phyloP scores from a whole-genome alignment of 306 rosid species.

The Myrica gale region DNA sequence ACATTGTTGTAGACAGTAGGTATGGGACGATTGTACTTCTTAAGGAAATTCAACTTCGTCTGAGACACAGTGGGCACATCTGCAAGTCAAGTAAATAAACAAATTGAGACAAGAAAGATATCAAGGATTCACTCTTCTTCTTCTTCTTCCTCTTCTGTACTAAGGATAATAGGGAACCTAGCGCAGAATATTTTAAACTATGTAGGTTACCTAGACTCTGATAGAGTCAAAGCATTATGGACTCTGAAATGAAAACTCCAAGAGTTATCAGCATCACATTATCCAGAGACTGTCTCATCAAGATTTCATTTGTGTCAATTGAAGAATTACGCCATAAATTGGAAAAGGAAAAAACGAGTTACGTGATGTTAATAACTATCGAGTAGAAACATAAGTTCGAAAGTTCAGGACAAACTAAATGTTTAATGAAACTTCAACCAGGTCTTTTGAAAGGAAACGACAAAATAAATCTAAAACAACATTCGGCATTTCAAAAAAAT shows the following conservation, averaged over 20 bases:
- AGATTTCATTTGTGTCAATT: not conserved
- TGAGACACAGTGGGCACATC: slow-evolving; percentile 79
- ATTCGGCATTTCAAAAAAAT: not conserved
- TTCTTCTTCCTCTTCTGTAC: not conserved
- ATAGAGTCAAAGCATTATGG: slow-evolving; percentile 2
- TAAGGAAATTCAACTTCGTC: slow-evolving; percentile 79
- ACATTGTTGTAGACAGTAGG: slow-evolving; percentile 88
- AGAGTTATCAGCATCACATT: not conserved
- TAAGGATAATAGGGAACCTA: slow-evolving; percentile 12
- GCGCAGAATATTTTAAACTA: not conserved
- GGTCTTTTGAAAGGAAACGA: not conserved
- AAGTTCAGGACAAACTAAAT: not conserved
- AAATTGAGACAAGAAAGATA: slow-evolving; percentile 29
- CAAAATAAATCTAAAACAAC: not conserved
- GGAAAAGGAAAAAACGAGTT: too few relatives aligned
- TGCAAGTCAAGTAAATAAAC: slow-evolving; percentile 44
- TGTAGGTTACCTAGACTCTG: not conserved
- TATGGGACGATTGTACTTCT: slow-evolving; percentile 84
- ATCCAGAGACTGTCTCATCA: not conserved
- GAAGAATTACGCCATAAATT: not conserved
- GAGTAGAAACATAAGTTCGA: not conserved
- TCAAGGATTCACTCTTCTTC: not conserved
- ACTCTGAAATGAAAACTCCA: not conserved
- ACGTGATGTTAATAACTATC: not conserved
- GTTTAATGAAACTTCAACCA: not conserved